phyloP scores from a whole-genome alignment of 2,329 filamentous ascomycete genomes.

The Beauveria medogensis region DNA sequence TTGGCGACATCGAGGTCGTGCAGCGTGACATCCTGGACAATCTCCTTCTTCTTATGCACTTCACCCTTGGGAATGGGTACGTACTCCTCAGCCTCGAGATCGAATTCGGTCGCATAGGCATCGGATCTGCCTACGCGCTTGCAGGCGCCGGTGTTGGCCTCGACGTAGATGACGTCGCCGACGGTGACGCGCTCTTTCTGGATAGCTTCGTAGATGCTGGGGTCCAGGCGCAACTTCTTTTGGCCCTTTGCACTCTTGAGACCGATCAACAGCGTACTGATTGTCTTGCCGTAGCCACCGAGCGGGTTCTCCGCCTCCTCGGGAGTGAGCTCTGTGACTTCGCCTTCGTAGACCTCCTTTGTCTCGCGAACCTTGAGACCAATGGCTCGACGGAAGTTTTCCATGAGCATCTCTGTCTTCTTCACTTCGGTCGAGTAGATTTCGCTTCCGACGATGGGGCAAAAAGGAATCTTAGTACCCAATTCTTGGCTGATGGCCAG shows the following conservation, averaged over 20 bases:
- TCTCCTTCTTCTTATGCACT: slow-evolving; percentile 99
- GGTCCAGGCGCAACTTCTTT: slow-evolving; percentile 94
- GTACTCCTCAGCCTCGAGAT: slow-evolving; percentile 97
- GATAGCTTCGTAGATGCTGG: slow-evolving; percentile 98
- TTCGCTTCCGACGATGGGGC: slow-evolving; percentile 95
- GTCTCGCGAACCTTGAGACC: slow-evolving; percentile 95
- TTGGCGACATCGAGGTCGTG: slow-evolving; percentile 97
- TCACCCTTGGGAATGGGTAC: slow-evolving; percentile 98
- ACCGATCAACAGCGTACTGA: slow-evolving; percentile 89
- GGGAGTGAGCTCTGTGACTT: slow-evolving; percentile 93
- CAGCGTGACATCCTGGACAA: slow-evolving; percentile 95
- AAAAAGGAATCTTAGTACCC: slow-evolving; percentile 96
- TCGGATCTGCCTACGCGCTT: slow-evolving; percentile 95
- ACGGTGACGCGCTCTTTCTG: slow-evolving; percentile 96
- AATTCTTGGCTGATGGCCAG: slow-evolving; percentile 94
- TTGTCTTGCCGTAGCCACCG: slow-evolving; percentile 94
- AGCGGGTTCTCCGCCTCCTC: slow-evolving; percentile 98
- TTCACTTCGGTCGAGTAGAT: slow-evolving; percentile 98
- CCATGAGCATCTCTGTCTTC: slow-evolving; percentile 98
- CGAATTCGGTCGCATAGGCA: slow-evolving; percentile 96
- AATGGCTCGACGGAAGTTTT: slow-evolving; percentile 96
- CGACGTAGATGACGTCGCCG: slow-evolving; percentile 97
- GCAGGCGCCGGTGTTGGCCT: slow-evolving; percentile 96
- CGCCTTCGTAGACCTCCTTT: slow-evolving; percentile 98
- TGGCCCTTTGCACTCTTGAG: slow-evolving; percentile 93